Evolutionary conservation across 1,284 basidiomycete genomes (phyloP).

Genomic region (Paramarasmius palmivorus): DNA sequence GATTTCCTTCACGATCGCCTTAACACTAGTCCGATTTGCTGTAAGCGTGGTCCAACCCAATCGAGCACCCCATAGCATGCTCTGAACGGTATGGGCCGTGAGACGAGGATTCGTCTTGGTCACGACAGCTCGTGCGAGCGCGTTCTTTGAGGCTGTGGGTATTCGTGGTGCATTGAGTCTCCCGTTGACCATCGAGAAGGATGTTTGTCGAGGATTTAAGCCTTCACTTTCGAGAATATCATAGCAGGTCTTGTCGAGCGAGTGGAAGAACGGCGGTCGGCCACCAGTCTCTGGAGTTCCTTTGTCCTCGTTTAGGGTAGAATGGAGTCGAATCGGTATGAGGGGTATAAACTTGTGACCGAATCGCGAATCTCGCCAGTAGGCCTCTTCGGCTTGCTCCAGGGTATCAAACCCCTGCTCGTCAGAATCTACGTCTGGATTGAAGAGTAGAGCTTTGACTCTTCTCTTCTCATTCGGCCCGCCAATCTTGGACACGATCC

Average conservation of each 20-base stretch:
- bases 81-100: constrained; percentile 70
- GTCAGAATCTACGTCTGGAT: not conserved
- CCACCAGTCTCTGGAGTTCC: not conserved
- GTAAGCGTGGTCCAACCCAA: constrained; percentile 81
- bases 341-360: constrained; percentile 48
- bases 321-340: constrained; percentile 54
- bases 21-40: constrained; percentile 76
- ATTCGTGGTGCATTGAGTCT: not conserved
- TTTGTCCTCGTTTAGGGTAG: constrained; percentile 14
- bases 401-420: constrained; percentile 10
- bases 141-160: not conserved
- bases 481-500: constrained; percentile 74
- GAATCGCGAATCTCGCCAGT: constrained; percentile 70
- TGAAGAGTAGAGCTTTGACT: constrained; percentile 54
- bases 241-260: constrained; percentile 14
- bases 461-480: constrained; percentile 62
- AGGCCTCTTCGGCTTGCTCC: constrained; percentile 39
- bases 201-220: not conserved
- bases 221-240: constrained; percentile 15
- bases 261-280: constrained; percentile 11
- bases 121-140: constrained; percentile 44
- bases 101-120: constrained; percentile 57
- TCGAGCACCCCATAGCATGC: constrained; percentile 66
- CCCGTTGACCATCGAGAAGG: not conserved
- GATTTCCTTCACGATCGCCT: constrained; percentile 67